phyloP scores from a whole-genome alignment of 2,329 filamentous ascomycete genomes.

The Clarireedia sp. region DNA sequence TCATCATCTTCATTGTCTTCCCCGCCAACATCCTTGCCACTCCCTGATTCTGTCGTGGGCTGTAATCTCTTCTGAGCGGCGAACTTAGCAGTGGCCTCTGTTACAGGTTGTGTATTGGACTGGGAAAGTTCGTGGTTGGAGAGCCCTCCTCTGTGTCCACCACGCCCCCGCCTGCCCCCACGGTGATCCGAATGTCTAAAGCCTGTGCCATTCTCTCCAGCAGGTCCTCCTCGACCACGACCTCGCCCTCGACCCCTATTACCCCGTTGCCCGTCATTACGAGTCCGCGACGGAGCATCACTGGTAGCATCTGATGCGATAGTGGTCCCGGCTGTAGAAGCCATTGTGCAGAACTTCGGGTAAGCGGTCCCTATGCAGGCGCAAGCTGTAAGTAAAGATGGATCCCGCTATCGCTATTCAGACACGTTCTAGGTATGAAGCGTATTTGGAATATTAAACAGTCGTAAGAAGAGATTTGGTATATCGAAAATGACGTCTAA shows the following conservation, averaged over 20 bases:
- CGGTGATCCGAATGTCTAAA: slow-evolving; percentile 11
- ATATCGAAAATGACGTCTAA: not conserved
- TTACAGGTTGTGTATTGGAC: not conserved
- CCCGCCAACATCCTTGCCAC: not conserved
- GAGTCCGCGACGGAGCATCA: not conserved
- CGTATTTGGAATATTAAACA: no score
- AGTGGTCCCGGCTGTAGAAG: slow-evolving; percentile 12
- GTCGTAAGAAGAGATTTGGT: no score
- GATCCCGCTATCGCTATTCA: not conserved
- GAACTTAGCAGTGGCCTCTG: not conserved
- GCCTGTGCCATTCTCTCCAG: slow-evolving; percentile 25
- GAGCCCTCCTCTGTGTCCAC: slow-evolving; percentile 14
- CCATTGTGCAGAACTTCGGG: slow-evolving; percentile 1
- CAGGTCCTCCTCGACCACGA: slow-evolving; percentile 5
- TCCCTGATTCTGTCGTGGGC: not conserved
- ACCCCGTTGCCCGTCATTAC: slow-evolving; percentile 30
- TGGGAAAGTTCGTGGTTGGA: slow-evolving; percentile 1
- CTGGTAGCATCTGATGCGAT: not conserved
- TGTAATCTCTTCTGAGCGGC: not conserved
- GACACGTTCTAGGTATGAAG: not conserved
- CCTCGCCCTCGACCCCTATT: slow-evolving; percentile 30
- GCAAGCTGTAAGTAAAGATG: not conserved
- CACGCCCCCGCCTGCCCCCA: slow-evolving; percentile 19
- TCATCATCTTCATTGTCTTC: slow-evolving; percentile 42
- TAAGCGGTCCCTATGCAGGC: not conserved